Base-by-base conservation (phyloP, 352 stramenopile genomes). In the Blastocystis sp. region DNA sequence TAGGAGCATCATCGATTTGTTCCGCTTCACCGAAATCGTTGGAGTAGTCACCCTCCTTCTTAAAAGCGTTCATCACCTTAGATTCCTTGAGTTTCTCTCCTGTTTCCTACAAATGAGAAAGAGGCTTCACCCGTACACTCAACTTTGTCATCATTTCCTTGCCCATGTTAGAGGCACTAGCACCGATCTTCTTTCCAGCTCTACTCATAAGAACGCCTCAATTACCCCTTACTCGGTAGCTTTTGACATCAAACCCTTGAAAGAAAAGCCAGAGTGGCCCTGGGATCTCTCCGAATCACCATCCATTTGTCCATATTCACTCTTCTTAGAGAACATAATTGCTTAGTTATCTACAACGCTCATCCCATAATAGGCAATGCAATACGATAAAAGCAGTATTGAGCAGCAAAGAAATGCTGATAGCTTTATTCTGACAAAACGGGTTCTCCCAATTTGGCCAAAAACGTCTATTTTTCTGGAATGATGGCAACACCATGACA, bases 21-120 rank as follows among this genome's bases (percentile, higher is more conserved):
- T 34, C 28, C 10, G 38, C 23, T 43, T 23, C 17, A 21, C 43
- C 71, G 45, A 81, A 81, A 45, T 59, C 45, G 21, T n/a, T 64
- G 52, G 71, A 81, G 23, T 81, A 81, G 11, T 53, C 71, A 19
- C 45, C 71, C 28, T 81, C 71, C 56, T 81, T 81, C 45, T 81
- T 81, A 38, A 81, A 81, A 2, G 53, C 53, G 43, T 38, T 81
- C 71, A 81, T 81, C 71, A 81, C 66, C 71, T 81, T 81, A 9
- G 71, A 81, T 43, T 81, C 71, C 71, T 81, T 81, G 19, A 81
- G 38, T 14, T 81, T 81, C n/a, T 81, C 71, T n/a, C 71, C 71
- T 2, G 71, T 81, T 81, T 81, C 71, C 71, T 81, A 81, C 28
- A 17, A 48, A 41, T 45, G 3, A 81, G 28, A 34, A 21, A 5